These are phyloP conservation scores for Tolypocladium guangdongense DNA, from an alignment of 2,329 filamentous ascomycete species.

Conservation along the genomic window DNA sequence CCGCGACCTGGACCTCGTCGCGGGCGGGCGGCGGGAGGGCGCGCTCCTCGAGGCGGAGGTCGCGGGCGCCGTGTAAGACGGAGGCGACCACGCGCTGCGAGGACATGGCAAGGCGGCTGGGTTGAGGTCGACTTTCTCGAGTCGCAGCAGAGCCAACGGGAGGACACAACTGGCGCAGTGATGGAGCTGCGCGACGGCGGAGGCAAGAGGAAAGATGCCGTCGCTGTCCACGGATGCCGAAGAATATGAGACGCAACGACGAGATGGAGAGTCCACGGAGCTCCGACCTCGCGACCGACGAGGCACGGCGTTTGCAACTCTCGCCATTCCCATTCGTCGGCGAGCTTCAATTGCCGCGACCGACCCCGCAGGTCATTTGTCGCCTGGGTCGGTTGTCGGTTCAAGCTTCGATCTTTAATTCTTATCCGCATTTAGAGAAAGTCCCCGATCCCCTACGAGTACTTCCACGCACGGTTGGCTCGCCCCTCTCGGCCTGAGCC, in stretches of 20 bases:
- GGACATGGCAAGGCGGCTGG: neutral
- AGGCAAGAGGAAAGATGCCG: neutral
- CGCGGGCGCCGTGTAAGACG: slow-evolving; percentile 40
- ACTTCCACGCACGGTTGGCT: neutral
- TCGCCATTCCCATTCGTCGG: neutral
- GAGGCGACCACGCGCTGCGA: slow-evolving; percentile 32
- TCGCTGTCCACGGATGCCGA: neutral
- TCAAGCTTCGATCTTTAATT: neutral
- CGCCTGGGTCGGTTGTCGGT: neutral
- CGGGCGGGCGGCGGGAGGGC: slow-evolving; percentile 39
- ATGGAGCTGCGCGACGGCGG: neutral
- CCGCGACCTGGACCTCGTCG: slow-evolving; percentile 49
- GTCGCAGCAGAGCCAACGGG: neutral
- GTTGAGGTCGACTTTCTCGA: neutral
- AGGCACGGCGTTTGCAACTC: neutral
- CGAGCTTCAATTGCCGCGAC: neutral
- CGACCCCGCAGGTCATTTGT: no score
- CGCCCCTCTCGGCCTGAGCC: neutral
- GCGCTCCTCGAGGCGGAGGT: slow-evolving; percentile 42
- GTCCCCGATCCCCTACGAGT: no score
- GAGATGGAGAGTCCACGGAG: neutral
- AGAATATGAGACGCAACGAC: neutral
- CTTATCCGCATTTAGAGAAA: neutral
- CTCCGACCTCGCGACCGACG: neutral
- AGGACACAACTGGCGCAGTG: neutral